Evolutionary conservation across 208 protist genomes (phyloP).

Genomic region (Acanthamoeba sp.): DNA sequence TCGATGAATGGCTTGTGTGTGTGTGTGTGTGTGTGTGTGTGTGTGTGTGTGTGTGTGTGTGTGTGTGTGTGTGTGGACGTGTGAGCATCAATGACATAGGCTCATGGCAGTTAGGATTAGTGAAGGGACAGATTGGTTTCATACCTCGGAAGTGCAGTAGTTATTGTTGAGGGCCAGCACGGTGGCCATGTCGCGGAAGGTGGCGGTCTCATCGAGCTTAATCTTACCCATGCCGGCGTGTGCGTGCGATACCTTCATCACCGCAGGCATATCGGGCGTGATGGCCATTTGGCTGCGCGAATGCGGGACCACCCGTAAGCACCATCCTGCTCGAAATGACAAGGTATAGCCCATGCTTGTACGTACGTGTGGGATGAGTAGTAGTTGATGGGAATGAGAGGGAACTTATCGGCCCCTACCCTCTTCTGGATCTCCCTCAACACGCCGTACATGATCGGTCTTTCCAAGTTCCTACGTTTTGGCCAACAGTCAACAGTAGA

Average conservation of each 20-base stretch:
- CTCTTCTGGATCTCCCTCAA: slow-evolving; percentile 38
- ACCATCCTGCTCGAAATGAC: too few species aligned
- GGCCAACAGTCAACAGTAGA: too few species aligned
- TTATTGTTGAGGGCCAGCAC: slow-evolving; percentile 54
- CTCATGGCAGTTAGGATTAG: too few species aligned
- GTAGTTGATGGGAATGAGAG: slow-evolving; percentile 56
- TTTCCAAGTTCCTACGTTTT: neutral
- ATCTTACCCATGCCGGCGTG: slow-evolving; percentile 70
- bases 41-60: neutral
- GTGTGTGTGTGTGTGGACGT: neutral
- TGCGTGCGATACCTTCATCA: slow-evolving; percentile 63
- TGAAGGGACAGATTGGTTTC: neutral
- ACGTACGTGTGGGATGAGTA: neutral
- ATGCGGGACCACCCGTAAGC: neutral
- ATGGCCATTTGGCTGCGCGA: slow-evolving; percentile 55
- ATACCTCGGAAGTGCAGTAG: slow-evolving; percentile 54
- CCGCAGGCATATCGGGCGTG: slow-evolving; percentile 29
- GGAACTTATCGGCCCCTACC: slow-evolving; percentile 54
- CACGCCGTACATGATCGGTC: slow-evolving; percentile 52
- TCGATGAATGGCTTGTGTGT: slow-evolving; percentile 30
- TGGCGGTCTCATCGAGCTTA: slow-evolving; percentile 6
- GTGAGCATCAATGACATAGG: neutral
- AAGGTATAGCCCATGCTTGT: too few species aligned
- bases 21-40: neutral
- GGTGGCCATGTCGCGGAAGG: slow-evolving; percentile 42